phyloP scores from a whole-genome alignment of 768 basidiomycete species.

The Lactifluus piperatus region DNA sequence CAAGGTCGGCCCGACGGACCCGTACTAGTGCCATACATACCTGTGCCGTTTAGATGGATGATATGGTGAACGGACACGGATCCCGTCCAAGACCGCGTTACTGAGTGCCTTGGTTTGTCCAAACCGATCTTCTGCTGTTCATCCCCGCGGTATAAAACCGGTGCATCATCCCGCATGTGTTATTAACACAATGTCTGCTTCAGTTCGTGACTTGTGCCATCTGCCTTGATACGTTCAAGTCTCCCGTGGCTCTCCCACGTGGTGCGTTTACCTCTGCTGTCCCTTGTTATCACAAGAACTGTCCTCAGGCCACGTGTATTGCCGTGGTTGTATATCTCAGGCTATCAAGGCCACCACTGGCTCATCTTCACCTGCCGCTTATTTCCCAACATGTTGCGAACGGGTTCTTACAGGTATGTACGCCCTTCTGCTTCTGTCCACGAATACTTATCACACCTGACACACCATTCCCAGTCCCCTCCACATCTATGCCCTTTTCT shows the following conservation, averaged over 20 bases:
- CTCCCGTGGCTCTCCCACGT: constrained; percentile 18
- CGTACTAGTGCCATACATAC: too few relatives aligned
- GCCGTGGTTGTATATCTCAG: constrained; percentile 8
- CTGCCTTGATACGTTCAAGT: constrained; percentile 14
- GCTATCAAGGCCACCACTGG: neutral
- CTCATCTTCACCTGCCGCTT: neutral
- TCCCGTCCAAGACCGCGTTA: too few relatives aligned
- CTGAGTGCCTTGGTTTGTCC: too few relatives aligned
- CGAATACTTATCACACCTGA: neutral
- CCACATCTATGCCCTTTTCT: constrained; percentile 15
- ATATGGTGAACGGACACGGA: too few relatives aligned
- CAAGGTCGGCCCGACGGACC: too few relatives aligned
- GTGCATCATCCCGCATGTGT: neutral
- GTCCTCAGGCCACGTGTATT: constrained; percentile 12
- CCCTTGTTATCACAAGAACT: neutral
- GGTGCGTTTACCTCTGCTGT: constrained; percentile 1
- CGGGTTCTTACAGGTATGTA: constrained; percentile 5
- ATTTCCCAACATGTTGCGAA: constrained; percentile 16
- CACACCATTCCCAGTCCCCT: neutral
- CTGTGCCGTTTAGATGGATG: too few relatives aligned
- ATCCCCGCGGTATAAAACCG: neutral
- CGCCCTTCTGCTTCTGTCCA: neutral
- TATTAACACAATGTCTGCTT: constrained; percentile 8
- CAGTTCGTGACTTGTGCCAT: too few relatives aligned
- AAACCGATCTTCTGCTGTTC: neutral